Evolutionary conservation across 345 rosid species (phyloP), one percentile per base, ranked within the genome.

Genomic region (Microcos paniculata): DNA sequence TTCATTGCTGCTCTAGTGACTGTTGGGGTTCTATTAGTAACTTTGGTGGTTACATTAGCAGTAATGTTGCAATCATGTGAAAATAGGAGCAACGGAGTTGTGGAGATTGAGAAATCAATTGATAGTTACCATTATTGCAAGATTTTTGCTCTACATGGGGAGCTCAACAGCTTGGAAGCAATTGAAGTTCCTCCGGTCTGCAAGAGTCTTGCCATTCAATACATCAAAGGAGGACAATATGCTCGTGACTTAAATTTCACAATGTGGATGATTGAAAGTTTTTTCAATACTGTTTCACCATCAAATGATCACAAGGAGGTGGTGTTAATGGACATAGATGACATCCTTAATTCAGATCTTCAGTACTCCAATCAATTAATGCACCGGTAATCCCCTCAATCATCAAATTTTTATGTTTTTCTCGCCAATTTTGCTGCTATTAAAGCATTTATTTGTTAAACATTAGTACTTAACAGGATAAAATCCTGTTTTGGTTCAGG

Each of bases 11-110:
- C 88, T 45, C 91, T 92, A 30, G 74, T 83, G 16, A 85, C 90
- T 26, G 77, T 90, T 62, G 97, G 91, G n/a, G 80, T 90, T 38
- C 63, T 94, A 75, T 72, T 91, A 42, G 33, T 89, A 52, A 85
- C 95, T 53, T 79, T 94, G 83, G 43, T 94, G 73, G 62, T 91
- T 70, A 80, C 93, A 45, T 81, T 92, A 68, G 65, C 90, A 19
- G 85, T 89, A n/a, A 91, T 91, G 97, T 79, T 90, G 87, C 97
- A 89, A 42, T 86, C 90, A 74, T 94, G 97, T 30, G 82, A 89
- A 74, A 86, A 35, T 62, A 78, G 80, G 74, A 82, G 71, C 67
- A 63, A 87, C 4, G 92, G 91, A 49, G 43, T 88, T 38, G 58
- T 94, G 19, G 86, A 89, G 76, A 38, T 80, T 52, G 82, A 51